Evolutionary conservation across 345 rosid species (phyloP).

Genomic region (Citrus hindsii): DNA sequence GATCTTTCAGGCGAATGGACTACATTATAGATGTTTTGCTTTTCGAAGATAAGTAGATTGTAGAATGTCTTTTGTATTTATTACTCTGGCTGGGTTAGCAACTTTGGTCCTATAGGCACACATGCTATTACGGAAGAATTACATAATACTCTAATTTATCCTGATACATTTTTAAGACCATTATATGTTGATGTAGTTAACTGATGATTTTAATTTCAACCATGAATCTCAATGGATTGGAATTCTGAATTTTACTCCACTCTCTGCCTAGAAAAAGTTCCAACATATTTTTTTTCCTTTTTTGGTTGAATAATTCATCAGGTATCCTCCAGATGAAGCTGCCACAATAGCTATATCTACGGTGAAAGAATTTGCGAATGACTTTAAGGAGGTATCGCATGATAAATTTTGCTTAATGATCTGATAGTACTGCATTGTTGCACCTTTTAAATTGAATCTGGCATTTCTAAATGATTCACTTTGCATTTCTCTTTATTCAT

Average conservation of each 20-base stretch:
- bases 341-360: slow-evolving; percentile 74
- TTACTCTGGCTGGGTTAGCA: not conserved
- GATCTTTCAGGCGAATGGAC: not conserved
- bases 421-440: not conserved
- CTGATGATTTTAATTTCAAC: not conserved
- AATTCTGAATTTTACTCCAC: not conserved
- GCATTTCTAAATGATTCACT: not conserved
- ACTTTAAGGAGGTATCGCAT: slow-evolving; percentile 69
- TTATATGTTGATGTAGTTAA: not conserved
- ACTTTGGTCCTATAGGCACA: not conserved
- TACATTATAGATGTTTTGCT: not conserved
- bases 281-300: not conserved
- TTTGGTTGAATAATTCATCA: slow-evolving; percentile 8
- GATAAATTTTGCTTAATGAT: not conserved
- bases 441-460: not conserved
- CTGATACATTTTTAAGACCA: not conserved
- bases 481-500: not conserved
- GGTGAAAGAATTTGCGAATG: slow-evolving; percentile 52
- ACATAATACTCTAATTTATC: not conserved
- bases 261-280: not conserved
- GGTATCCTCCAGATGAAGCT: slow-evolving; percentile 90
- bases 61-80: not conserved
- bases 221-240: not conserved
- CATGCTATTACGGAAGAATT: not conserved
- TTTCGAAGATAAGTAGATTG: not conserved